Evolutionary conservation across 1,139 yeast species (phyloP).

Genomic region (Yamadazyma oceani): DNA sequence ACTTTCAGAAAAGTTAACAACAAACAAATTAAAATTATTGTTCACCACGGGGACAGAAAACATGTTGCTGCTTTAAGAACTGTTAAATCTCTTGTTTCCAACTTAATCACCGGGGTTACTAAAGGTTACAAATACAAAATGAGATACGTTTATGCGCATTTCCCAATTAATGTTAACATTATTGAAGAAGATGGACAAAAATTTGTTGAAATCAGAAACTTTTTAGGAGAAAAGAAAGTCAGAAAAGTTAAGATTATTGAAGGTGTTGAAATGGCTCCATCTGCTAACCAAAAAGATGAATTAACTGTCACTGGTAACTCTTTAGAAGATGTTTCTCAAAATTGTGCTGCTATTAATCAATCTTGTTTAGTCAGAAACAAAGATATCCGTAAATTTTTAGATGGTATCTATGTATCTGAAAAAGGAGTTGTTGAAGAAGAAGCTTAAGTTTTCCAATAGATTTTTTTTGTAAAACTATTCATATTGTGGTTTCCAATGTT

Average conservation of each 20-base stretch:
- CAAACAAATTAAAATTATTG: slow-evolving; percentile 80
- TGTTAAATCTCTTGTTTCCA: slow-evolving; percentile 90
- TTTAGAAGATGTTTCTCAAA: slow-evolving; percentile 95
- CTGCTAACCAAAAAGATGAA: slow-evolving; percentile 91
- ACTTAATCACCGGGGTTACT: slow-evolving; percentile 98
- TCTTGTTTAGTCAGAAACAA: slow-evolving; percentile 99
- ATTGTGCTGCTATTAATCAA: slow-evolving; percentile 98
- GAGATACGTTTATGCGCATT: slow-evolving; percentile 99
- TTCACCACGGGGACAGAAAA: slow-evolving; percentile 99
- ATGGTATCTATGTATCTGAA: slow-evolving; percentile 99
- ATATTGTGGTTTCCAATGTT: neutral
- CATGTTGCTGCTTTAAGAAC: slow-evolving; percentile 99
- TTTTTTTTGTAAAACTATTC: slow-evolving; percentile 5
- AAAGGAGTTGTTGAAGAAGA: slow-evolving; percentile 83
- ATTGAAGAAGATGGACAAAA: slow-evolving; percentile 72
- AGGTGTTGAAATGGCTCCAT: slow-evolving; percentile 85
- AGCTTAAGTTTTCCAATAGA: slow-evolving; percentile 32
- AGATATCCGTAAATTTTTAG: slow-evolving; percentile 99
- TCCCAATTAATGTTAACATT: slow-evolving; percentile 98
- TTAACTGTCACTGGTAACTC: slow-evolving; percentile 93
- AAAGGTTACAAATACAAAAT: slow-evolving; percentile 99
- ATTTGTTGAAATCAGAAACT: slow-evolving; percentile 95
- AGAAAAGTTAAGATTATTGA: slow-evolving; percentile 82
- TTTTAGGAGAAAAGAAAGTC: slow-evolving; percentile 97
- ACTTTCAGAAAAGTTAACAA: slow-evolving; percentile 77